Evolutionary conservation across 2,329 filamentous ascomycete genomes (phyloP).

Genomic region (Cladosporium sp.): DNA sequence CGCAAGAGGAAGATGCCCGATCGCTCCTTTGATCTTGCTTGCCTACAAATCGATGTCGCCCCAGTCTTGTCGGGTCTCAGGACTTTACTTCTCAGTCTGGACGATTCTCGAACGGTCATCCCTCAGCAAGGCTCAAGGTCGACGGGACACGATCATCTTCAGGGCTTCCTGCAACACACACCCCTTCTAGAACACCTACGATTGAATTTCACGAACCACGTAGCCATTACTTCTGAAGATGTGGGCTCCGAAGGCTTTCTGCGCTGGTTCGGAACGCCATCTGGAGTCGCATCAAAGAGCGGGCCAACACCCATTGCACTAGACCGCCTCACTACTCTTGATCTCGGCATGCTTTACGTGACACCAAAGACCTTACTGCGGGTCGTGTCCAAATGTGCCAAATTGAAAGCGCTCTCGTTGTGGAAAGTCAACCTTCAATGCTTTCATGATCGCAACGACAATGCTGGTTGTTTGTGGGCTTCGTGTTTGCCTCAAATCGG

Average conservation of each 20-base stretch:
- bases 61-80: neutral
- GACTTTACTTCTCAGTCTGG: neutral
- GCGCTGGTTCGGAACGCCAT: neutral
- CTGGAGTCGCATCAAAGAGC: neutral
- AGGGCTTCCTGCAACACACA: constrained; percentile 25
- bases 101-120: neutral
- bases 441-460: too few relatives aligned
- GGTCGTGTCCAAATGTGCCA: constrained; percentile 2
- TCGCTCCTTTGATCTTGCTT: neutral
- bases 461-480: neutral
- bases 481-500: neutral
- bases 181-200: constrained; percentile 25
- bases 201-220: constrained; percentile 26
- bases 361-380: neutral
- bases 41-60: neutral
- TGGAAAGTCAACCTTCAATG: neutral
- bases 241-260: neutral
- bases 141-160: constrained; percentile 1
- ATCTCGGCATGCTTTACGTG: constrained; percentile 13
- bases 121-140: too few relatives aligned
- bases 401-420: constrained; percentile 6
- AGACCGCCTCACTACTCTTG: neutral
- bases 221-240: neutral
- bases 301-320: neutral
- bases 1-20: constrained; percentile 18